These are phyloP conservation scores for Fusarium sp. DNA, from an alignment of 2,329 filamentous ascomycete species.

Conservation along the genomic window DNA sequence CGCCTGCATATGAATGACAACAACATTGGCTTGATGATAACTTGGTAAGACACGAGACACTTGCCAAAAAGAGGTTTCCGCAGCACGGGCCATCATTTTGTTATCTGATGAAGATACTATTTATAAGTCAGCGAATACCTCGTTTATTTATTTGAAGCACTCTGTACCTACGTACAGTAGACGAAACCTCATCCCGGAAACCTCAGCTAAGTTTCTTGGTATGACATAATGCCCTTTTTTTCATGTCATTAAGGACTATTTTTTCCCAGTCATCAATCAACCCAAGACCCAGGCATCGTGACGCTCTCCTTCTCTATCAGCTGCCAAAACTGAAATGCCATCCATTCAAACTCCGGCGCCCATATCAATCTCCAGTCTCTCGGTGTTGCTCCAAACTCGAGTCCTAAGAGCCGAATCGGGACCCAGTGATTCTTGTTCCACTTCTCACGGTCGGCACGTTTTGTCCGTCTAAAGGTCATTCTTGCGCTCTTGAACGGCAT, in stretches of 20 bases:
- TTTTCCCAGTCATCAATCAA: conserved; percentile 8
- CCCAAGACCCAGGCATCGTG: conserved; percentile 45
- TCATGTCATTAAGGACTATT: too few relatives aligned
- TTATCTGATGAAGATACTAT: background rate
- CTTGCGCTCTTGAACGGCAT: background rate
- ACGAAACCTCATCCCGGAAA: too few relatives aligned
- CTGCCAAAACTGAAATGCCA: conserved; percentile 45
- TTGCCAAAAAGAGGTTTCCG: background rate
- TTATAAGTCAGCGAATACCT: background rate
- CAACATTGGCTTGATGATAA: background rate
- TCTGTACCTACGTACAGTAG: too few relatives aligned
- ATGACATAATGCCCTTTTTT: too few relatives aligned
- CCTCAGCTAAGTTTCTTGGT: too few relatives aligned
- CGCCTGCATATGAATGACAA: background rate
- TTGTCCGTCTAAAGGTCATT: background rate
- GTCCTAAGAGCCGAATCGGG: conserved; percentile 38
- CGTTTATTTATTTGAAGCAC: too few relatives aligned
- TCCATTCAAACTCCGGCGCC: conserved; percentile 43
- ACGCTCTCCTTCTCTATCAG: conserved; percentile 19
- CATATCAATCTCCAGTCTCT: conserved; percentile 43
- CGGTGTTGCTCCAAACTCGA: conserved; percentile 21
- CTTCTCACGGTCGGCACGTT: background rate
- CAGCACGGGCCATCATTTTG: background rate
- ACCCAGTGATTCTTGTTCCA: conserved; percentile 34
- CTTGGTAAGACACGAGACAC: background rate